phyloP scores from a whole-genome alignment of 257 asterid genomes.

The Voacanga thouarsii region DNA sequence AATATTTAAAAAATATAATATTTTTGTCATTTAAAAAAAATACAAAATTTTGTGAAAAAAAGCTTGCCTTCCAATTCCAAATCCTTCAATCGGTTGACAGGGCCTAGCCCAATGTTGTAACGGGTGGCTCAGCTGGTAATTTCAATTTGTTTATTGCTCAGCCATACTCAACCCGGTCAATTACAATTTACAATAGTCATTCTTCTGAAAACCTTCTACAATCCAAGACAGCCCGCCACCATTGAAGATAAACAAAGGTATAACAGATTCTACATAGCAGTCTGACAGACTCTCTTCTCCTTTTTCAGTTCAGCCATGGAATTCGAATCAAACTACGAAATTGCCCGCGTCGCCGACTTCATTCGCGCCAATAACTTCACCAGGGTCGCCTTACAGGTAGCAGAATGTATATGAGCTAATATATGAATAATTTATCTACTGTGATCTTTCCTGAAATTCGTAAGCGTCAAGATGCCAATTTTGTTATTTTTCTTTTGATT shows the following conservation, averaged over 20 bases:
- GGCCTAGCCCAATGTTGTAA: too few species aligned
- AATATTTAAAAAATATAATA: too few species aligned
- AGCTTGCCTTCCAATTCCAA: too few species aligned
- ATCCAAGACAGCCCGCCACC: not conserved
- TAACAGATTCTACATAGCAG: not conserved
- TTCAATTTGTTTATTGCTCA: too few species aligned
- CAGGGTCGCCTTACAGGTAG: conserved; percentile 79
- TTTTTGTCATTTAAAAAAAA: too few species aligned
- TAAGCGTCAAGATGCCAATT: not conserved
- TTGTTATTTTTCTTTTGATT: not conserved
- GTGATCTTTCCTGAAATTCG: not conserved
- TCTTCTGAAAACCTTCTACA: too few species aligned
- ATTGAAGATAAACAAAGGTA: not conserved
- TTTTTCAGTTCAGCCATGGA: conserved; percentile 39
- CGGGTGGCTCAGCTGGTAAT: too few species aligned
- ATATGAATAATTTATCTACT: not conserved
- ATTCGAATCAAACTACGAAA: conserved; percentile 57
- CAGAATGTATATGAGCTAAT: too few species aligned
- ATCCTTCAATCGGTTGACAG: too few species aligned
- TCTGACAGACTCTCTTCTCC: not conserved
- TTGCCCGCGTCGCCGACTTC: conserved; percentile 60
- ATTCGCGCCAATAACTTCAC: conserved; percentile 45
- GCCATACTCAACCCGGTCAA: too few species aligned
- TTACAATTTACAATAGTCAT: too few species aligned
- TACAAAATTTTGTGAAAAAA: too few species aligned